phyloP scores from a whole-genome alignment of 805 yeast genomes.

The Kurtzmaniella cleridarum region DNA sequence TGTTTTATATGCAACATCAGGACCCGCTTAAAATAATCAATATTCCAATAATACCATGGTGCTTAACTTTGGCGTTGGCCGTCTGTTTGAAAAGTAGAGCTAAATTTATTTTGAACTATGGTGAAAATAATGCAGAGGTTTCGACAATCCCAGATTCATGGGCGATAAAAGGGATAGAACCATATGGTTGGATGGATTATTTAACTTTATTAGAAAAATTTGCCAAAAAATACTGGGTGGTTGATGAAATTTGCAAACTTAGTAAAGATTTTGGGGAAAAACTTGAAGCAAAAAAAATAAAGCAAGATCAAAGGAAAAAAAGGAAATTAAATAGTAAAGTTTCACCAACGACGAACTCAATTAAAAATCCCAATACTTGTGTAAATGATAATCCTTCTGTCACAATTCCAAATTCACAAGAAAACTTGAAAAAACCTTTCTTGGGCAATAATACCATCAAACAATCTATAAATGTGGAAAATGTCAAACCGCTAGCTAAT shows the following conservation, averaged over 20 bases:
- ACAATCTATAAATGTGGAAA: too few species aligned
- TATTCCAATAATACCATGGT: slow-evolving; percentile 23
- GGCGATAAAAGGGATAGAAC: slow-evolving; percentile 1
- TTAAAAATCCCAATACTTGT: too few species aligned
- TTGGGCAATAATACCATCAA: too few species aligned
- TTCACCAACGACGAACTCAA: not conserved
- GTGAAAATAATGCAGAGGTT: not conserved
- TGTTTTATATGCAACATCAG: slow-evolving; percentile 18
- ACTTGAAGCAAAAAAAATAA: slow-evolving; percentile 5
- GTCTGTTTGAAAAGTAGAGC: slow-evolving; percentile 16
- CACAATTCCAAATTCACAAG: too few species aligned
- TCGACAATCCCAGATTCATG: not conserved
- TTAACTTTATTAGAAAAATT: slow-evolving; percentile 16
- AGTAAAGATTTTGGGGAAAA: slow-evolving; percentile 17
- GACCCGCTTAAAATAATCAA: slow-evolving; percentile 15
- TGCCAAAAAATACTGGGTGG: slow-evolving; percentile 20
- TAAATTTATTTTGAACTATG: slow-evolving; percentile 5
- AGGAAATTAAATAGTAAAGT: not conserved
- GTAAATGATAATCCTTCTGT: too few species aligned
- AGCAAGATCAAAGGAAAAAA: slow-evolving; percentile 2
- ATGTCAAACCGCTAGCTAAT: not conserved
- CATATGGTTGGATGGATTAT: slow-evolving; percentile 14
- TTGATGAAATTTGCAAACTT: slow-evolving; percentile 21
- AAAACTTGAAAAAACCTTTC: too few species aligned
- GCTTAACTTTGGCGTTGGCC: slow-evolving; percentile 23